Evolutionary conservation across 768 basidiomycete genomes (phyloP), one percentile per base, ranked within the genome.

Genomic region (Megacollybia marginata): DNA sequence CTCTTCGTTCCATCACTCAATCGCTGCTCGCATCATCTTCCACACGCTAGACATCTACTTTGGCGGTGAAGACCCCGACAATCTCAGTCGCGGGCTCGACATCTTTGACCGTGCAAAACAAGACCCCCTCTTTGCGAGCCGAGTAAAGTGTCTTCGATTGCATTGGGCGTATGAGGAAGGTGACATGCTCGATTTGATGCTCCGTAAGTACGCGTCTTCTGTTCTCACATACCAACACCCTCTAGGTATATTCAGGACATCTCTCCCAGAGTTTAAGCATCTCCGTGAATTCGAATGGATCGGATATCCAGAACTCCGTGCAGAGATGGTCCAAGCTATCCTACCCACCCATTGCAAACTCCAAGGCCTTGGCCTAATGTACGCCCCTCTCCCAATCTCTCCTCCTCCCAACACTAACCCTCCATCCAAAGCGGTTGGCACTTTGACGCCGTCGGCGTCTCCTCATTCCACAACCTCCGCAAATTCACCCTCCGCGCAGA

Each of bases 121-220:
- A 1, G 84, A 86, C 56, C 71, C 77, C 1, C 63, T 71, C 4
- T 85, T 86, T 59, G 82, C 82, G 5, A 71, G 71, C 48, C 68
- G 73, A 10, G 75, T 86, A 33, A 81, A 79, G 56, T 71, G 72
- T 10, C 66, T 86, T 28, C 65, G 82, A 31, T 60, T 86, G 12
- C 83, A 86, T 59, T 84, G 83, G 82, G 75, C 81, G 9, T 82
- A 80, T 55, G 82, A 83, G 57, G 81, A 82, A 55, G 80, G 80
- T 2, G 81, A 84, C 49, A 79, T 82, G 73, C 66, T 83, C 12
- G n/a, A n/a, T n/a, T n/a, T n/a, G n/a, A n/a, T n/a, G n/a, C n/a
- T n/a, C n/a, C n/a, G n/a, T n/a, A n/a, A 80, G 80, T n/a, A 38
- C 9, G 44, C 34, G 18, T 19, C 23, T 33, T 8, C 33, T 46